Conservation (phyloP, 805 yeast genomes). For the Saccharomycopsis fermentans region DNA sequence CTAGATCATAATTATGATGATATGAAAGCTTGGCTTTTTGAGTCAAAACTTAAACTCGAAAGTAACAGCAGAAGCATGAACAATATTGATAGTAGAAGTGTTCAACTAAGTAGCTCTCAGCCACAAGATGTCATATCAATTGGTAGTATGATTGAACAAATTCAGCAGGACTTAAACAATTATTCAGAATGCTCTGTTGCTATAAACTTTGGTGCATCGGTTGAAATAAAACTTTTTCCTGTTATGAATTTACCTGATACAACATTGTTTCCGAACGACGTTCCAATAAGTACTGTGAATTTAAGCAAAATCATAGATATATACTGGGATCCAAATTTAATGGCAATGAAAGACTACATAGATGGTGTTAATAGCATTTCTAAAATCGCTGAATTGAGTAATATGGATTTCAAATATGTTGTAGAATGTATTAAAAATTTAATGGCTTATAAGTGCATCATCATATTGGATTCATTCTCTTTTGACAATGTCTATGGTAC, state of each 20-base stretch:
- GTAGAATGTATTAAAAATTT: slow-evolving; percentile 85
- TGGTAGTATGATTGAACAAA: slow-evolving; percentile 72
- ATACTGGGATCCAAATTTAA: slow-evolving; percentile 96
- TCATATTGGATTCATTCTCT: slow-evolving; percentile 79
- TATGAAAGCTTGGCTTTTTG: neutral
- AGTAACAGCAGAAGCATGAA: neutral
- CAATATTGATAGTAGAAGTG: neutral
- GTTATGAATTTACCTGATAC: slow-evolving; percentile 75
- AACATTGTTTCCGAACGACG: slow-evolving; percentile 67
- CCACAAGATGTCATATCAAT: slow-evolving; percentile 34
- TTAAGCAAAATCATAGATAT: slow-evolving; percentile 67
- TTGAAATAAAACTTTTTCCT: slow-evolving; percentile 91
- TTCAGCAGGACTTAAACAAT: slow-evolving; percentile 89
- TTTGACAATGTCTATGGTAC: slow-evolving; percentile 84
- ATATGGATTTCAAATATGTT: slow-evolving; percentile 69
- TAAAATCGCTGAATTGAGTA: slow-evolving; percentile 66
- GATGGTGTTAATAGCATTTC: slow-evolving; percentile 81
- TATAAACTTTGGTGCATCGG: slow-evolving; percentile 77
- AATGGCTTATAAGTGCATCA: slow-evolving; percentile 79
- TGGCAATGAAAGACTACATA: slow-evolving; percentile 73
- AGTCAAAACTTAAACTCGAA: neutral
- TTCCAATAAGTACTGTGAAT: slow-evolving; percentile 82
- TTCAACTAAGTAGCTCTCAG: neutral
- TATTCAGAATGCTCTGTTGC: slow-evolving; percentile 96
- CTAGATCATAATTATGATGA: neutral